Base-by-base conservation (phyloP, 148 eudicot species). In the Arbutus unedo region DNA sequence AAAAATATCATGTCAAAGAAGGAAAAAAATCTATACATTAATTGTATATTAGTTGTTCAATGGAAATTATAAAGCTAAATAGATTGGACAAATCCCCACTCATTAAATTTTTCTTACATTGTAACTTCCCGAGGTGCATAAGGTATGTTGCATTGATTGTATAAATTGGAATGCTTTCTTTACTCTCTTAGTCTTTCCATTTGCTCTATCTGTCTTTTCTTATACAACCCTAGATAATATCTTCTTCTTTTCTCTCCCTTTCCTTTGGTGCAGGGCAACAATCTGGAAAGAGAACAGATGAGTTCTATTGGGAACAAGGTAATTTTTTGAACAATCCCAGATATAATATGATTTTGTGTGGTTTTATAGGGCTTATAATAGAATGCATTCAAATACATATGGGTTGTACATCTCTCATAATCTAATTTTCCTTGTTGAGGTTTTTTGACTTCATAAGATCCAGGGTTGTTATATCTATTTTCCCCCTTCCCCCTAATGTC, bases 31-130 rank as follows among this genome's bases (percentile, higher is more conserved):
- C 25, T n/a, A 66, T 66, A 25, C 43, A 43, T 66, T 66, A 25
- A 25, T 25, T 25, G 71, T 10, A 66, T 66, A 31, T 23, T 62
- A 62, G 38, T 21, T 62, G 38, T 62, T 14, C 9, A 6, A 60
- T 0, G 13, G 67, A 2, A 60, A 60, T 60, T n/a, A n/a, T 60
- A 60, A 62, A 6, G 38, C 68, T 23, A 62, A 23, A 62, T 38
- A 62, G 68, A 62, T n/a, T 60, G 67, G 67, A 62, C 68, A 62
- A 62, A 62, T 62, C 68, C 41, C 4, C 8, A 62, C 68, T n/a
- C n/a, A 62, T 23, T 55, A 21, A 21, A 59, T 21, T 3, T 62
- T 62, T 13, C 9, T 23, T 21, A 11, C 68, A 21, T 62, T 21
- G 38, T 8, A 62, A 6, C 68, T 21, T n/a, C n/a, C n/a, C n/a